Evolutionary conservation across 225 moss, liverwort and hornwort genomes (phyloP).

Genomic region (Neckera pumila): DNA sequence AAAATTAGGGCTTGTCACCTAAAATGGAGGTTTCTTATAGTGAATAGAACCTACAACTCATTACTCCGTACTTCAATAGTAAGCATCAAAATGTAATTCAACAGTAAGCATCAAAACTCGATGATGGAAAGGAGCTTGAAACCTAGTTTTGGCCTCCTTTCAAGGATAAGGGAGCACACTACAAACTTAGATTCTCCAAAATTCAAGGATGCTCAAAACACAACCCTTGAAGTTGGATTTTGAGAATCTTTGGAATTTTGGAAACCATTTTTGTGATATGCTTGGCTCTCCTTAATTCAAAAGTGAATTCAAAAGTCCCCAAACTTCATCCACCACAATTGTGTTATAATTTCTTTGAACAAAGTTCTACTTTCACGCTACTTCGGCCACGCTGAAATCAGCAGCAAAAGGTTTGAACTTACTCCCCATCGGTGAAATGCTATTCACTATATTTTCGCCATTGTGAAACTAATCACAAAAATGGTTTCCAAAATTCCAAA

Average conservation of each 20-base stretch:
- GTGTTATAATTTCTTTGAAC: neutral
- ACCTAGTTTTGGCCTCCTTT: neutral
- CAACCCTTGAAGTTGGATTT: neutral
- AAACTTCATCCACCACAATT: neutral
- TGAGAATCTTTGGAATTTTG: neutral
- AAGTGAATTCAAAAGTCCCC: neutral
- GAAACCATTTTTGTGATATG: neutral
- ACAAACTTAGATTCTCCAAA: neutral
- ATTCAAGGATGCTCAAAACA: too few species aligned
- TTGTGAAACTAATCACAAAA: neutral
- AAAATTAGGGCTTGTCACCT: too few species aligned
- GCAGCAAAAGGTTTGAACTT: neutral
- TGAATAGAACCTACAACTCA: neutral
- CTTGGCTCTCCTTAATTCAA: neutral
- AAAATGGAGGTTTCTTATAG: too few species aligned
- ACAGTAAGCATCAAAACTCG: rapidly evolving
- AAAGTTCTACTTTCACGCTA: neutral
- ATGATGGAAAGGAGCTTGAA: neutral
- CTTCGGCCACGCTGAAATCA: too few species aligned
- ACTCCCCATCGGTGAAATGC: neutral
- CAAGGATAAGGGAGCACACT: neutral
- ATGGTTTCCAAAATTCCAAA: too few species aligned
- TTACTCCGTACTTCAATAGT: rapidly evolving
- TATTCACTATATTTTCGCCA: neutral
- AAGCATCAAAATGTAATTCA: neutral